Percentiles rank a stretch among this genome's conserved stretches.
Conservation (phyloP, 2,329 filamentous ascomycete species). For the Onygenales sp. region DNA sequence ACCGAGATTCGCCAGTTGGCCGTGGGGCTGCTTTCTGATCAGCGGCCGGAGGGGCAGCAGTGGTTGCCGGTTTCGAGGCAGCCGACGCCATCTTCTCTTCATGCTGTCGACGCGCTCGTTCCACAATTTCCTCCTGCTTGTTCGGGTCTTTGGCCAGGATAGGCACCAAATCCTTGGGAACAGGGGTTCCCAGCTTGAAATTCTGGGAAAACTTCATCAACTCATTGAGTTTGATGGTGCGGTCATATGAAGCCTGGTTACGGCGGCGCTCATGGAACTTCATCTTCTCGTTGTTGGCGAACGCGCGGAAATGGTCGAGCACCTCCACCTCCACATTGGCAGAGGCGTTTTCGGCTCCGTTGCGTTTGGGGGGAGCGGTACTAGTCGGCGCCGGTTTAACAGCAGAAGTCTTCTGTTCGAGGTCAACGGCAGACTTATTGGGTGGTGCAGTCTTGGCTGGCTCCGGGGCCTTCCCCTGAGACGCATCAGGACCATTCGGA, state of each 20-base stretch:
- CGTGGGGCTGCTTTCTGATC: conserved; percentile 46
- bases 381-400: conserved; percentile 28
- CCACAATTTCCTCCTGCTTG: conserved; percentile 88
- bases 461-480: conserved; percentile 14
- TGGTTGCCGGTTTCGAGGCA: conserved; percentile 7
- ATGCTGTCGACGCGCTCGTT: conserved; percentile 70
- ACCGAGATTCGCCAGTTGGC: conserved; percentile 37
- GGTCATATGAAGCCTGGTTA: conserved; percentile 56
- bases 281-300: conserved; percentile 53
- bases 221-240: conserved; percentile 86
- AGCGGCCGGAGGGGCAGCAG: conserved; percentile 24
- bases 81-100: conserved; percentile 41
- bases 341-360: conserved; percentile 43
- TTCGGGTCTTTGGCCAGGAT: conserved; percentile 95
- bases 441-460: conserved; percentile 13
- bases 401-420: conserved; percentile 17
- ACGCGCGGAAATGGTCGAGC: conserved; percentile 55
- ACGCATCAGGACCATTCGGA: conserved; percentile 9
- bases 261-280: conserved; percentile 49
- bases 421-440: conserved; percentile 16
- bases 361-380: conserved; percentile 27
- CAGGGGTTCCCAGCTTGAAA: conserved; percentile 90
- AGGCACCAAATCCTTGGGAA: conserved; percentile 81
- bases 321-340: conserved; percentile 54
- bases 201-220: conserved; percentile 88